Evolutionary conservation across 768 basidiomycete species (phyloP), one percentile per base, ranked within the genome.

Genomic region (Podaxis sp.): DNA sequence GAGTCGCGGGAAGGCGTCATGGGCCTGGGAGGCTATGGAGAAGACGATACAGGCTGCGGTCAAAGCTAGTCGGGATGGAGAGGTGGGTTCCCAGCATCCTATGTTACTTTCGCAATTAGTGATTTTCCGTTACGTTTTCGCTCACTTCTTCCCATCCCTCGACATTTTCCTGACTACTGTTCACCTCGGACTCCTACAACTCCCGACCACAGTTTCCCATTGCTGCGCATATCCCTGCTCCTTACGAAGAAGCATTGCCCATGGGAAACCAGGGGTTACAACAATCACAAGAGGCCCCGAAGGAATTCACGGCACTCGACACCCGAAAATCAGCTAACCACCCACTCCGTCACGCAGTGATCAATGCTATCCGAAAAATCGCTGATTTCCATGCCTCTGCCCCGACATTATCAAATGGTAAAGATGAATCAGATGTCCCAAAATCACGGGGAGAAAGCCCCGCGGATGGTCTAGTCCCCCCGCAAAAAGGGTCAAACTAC

Each of bases 281-380:
- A 48, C 48, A 48, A 46, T 38, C 53, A 22, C 17, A 33, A 49
- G 54, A 51, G n/a, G 3, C 19, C n/a, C 61, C 55, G 26, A 51
- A 70, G 17, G 65, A 83, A 3, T 83, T 90, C 64, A 74, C 82
- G 8, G 87, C 86, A 0, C 73, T 79, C 66, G 97, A 99, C 73
- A 90, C 88, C 2, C 86, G 97, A 38, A 72, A 59, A 7, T 85
- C 90, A 1, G 78, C 83, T 0, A 63, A 67, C 0, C 95, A 98
- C 70, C 92, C 95, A 2, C 84, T 99, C 7, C 85, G 90, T 7
- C 97, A 99, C 71, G 87, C 95, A 9, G 82, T 86, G 2, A 82
- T 96, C 65, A 94, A 94, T 72, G 79, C 87, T 51, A 84, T 95
- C 39, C 83, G 88, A 44, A 75, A 81, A 33, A 74, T 93, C 44